Percentiles rank a stretch among this genome's conserved stretches.
Conservation (phyloP, 495 filamentous ascomycete species). For the Melanomma pulvis-pyrius region DNA sequence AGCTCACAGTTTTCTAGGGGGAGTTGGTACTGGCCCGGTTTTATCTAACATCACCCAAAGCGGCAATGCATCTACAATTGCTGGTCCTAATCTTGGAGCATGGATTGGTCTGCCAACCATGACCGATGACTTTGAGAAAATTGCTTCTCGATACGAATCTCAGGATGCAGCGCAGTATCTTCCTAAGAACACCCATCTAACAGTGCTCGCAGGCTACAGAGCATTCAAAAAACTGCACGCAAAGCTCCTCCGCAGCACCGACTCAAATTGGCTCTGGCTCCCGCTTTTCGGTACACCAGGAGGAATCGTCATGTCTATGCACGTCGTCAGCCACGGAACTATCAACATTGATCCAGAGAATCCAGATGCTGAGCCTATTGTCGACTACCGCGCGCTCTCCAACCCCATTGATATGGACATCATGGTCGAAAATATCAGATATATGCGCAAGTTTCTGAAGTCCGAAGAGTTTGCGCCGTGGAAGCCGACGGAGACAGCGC, state of each 20-base stretch:
- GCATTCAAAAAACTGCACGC: constrained; percentile 3
- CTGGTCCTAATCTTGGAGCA: constrained; percentile 5
- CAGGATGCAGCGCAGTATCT: neutral
- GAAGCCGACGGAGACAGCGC: constrained; percentile 8
- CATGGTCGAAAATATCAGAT: constrained; percentile 17
- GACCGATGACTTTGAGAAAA: constrained; percentile 3
- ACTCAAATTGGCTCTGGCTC: constrained; percentile 1
- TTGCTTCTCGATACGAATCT: constrained; percentile 1
- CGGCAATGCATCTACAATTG: neutral
- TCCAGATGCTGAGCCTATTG: constrained; percentile 17
- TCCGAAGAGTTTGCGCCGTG: neutral
- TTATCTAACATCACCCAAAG: neutral
- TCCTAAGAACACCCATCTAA: neutral
- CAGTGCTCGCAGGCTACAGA: neutral
- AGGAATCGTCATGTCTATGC: neutral
- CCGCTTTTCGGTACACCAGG: neutral
- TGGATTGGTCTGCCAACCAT: constrained; percentile 2
- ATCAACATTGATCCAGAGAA: constrained; percentile 23
- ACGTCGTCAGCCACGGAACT: constrained; percentile 24
- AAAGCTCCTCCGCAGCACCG: neutral
- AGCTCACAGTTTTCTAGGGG: neutral
- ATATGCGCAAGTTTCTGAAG: neutral
- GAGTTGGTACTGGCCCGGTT: neutral
- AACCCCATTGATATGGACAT: constrained; percentile 37
- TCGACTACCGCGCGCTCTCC: constrained; percentile 30